Percentiles rank a stretch among this genome's conserved stretches.
Evolutionary conservation across 345 rosid species (phyloP).

Genomic region (Mercurialis annua): DNA sequence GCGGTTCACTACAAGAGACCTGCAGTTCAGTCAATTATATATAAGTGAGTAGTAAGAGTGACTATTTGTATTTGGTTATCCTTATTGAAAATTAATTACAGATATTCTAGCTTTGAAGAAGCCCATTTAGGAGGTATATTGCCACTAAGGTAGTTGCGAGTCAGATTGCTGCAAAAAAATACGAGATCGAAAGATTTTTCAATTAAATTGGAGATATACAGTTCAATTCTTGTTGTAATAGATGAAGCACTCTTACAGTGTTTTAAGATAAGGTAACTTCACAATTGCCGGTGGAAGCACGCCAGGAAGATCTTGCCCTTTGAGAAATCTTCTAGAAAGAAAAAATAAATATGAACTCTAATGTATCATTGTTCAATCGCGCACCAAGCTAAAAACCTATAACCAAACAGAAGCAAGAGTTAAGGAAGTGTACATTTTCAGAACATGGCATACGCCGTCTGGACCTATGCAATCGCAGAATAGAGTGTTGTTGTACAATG

Average conservation of each 20-base stretch:
- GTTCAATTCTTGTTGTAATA: not conserved
- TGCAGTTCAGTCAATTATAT: slow-evolving; percentile 16
- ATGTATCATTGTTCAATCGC: no score
- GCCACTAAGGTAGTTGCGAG: slow-evolving; percentile 40
- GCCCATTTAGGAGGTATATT: slow-evolving; percentile 49
- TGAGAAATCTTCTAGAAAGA: slow-evolving; percentile 16
- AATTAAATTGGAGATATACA: not conserved
- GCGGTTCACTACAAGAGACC: slow-evolving; percentile 37
- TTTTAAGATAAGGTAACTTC: slow-evolving; percentile 21
- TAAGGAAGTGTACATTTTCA: slow-evolving; percentile 16
- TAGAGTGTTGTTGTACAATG: slow-evolving; percentile 23
- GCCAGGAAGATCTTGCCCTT: slow-evolving; percentile 27
- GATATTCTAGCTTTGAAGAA: slow-evolving; percentile 27
- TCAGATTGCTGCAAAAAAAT: slow-evolving; percentile 31
- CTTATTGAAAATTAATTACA: slow-evolving; percentile 17
- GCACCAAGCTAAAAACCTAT: no score
- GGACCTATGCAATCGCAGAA: slow-evolving; percentile 26
- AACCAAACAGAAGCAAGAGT: not conserved
- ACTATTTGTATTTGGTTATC: not conserved
- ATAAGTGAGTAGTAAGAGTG: not conserved
- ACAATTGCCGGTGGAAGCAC: slow-evolving; percentile 24
- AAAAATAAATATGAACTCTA: not conserved
- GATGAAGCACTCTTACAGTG: slow-evolving; percentile 15
- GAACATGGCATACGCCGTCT: slow-evolving; percentile 27
- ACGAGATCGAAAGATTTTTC: not conserved